Base-by-base conservation (phyloP, 768 basidiomycete species). In the Boletus tylopilopsis region DNA sequence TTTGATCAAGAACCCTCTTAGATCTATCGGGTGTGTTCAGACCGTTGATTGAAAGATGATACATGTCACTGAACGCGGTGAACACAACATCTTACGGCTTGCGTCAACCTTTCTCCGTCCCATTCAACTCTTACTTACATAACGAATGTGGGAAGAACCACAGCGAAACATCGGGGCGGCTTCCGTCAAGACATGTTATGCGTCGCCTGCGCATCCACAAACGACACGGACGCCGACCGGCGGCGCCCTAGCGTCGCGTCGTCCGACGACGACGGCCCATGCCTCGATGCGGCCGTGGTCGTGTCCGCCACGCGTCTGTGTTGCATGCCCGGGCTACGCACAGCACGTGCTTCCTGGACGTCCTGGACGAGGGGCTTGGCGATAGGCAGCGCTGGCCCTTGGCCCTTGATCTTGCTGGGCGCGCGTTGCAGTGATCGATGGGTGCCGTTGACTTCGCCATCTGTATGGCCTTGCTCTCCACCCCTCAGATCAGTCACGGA, bases 401-500 rank as follows among this genome's bases (percentile, higher is more conserved):
- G 47, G 5, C 13, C 34, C 11, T 1, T 29, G 34, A n/a, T 29
- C 13, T 30, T 25, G 45, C 10, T 38, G n/a, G 45, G n/a, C 10
- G 0, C 42, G 1, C 16, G 53, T 24, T 35, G 25, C 29, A 43
- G 15, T 21, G 43, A 25, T 19, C 11, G 29, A 29, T 18, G 27
- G 6, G 8, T n/a, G 12, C 33, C 48, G 9, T 36, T 57, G 37
- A 56, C 29, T 23, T 66, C 66, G 0, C 59, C 62, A 42, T 66
- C 64, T 16, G 66, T 64, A 37, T 68, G 59, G 4, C 64, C 64
- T 6, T 58, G 61, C 8, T 64, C 59, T 12, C 39, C 49, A 9
- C 66, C 64, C 43, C 56, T 59, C 49, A 66, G 16, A 15, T 66
- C 60, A 0, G 64, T 59, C 36, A 68, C 54, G 4, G 59, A 63